phyloP scores from a whole-genome alignment of 2,329 filamentous ascomycete genomes.

The Cylindrodendrum hubeiense region DNA sequence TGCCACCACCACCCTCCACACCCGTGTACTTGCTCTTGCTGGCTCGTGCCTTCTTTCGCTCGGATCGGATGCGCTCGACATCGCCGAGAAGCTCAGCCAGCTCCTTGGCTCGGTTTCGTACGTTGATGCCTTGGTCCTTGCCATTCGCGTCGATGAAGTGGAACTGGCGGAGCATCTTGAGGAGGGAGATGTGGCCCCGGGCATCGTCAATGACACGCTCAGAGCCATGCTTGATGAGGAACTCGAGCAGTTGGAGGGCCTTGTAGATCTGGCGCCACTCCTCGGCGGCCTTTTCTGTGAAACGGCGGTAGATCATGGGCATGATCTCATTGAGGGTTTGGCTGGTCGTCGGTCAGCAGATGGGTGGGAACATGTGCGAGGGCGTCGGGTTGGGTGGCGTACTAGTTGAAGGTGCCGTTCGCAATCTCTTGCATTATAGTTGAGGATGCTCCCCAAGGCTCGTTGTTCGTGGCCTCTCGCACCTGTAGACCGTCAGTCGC shows the following conservation, averaged over 20 bases:
- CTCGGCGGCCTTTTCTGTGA: slow-evolving; percentile 97
- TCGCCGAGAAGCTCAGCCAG: slow-evolving; percentile 93
- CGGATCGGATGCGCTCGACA: slow-evolving; percentile 85
- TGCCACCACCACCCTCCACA: slow-evolving; percentile 82
- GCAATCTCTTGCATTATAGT: slow-evolving; percentile 98
- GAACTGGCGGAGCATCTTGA: slow-evolving; percentile 99
- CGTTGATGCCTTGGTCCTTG: slow-evolving; percentile 98
- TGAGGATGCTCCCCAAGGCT: slow-evolving; percentile 91
- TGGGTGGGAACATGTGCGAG: slow-evolving; percentile 4
- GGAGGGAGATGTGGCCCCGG: slow-evolving; percentile 90
- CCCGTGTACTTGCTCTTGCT: slow-evolving; percentile 97
- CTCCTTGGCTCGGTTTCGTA: slow-evolving; percentile 96
- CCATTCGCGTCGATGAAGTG: slow-evolving; percentile 97
- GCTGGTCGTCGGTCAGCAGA: slow-evolving; percentile 60
- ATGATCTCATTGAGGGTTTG: slow-evolving; percentile 99
- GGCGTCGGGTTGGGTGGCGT: slow-evolving; percentile 51
- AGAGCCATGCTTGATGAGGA: slow-evolving; percentile 97
- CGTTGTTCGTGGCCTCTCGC: slow-evolving; percentile 98
- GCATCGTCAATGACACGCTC: slow-evolving; percentile 98
- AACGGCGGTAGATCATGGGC: slow-evolving; percentile 99
- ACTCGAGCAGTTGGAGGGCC: slow-evolving; percentile 94
- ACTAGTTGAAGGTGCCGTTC: slow-evolving; percentile 99
- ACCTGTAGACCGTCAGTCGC: slow-evolving; percentile 67
- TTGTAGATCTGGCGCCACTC: slow-evolving; percentile 99
- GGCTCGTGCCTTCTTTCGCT: slow-evolving; percentile 89